These are phyloP conservation scores for Phytophthora constricta DNA, from an alignment of 352 stramenopile genomes.

Conservation along the genomic window DNA sequence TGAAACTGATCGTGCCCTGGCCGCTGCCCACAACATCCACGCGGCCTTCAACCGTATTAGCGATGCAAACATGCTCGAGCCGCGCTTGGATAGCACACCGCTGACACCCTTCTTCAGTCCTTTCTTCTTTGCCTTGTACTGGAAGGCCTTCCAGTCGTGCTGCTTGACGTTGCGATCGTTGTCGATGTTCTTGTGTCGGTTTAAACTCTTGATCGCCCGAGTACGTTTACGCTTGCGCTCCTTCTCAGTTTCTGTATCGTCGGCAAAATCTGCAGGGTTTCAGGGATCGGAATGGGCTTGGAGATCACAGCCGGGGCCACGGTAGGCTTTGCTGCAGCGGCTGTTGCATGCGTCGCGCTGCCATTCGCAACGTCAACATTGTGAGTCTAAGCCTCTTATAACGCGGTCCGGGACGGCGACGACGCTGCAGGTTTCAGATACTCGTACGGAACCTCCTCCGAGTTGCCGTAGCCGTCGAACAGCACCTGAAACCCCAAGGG, in stretches of 20 bases:
- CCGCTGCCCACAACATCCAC: constrained; percentile 90
- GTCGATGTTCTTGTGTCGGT: constrained; percentile 87
- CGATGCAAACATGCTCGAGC: constrained; percentile 91
- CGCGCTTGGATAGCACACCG: constrained; percentile 77
- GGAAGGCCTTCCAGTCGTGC: constrained; percentile 88
- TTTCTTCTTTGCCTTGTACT: constrained; percentile 83
- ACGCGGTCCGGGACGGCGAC: constrained; percentile 1
- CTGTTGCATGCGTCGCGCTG: constrained; percentile 15
- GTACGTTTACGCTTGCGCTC: constrained; percentile 85
- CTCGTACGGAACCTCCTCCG: constrained; percentile 90
- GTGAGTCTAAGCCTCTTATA: constrained; percentile 22
- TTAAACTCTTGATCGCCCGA: constrained; percentile 87
- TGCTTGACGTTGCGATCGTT: constrained; percentile 86
- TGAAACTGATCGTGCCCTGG: constrained; percentile 86
- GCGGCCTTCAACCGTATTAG: constrained; percentile 82
- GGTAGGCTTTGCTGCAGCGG: constrained; percentile 27
- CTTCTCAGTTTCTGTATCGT: constrained; percentile 88
- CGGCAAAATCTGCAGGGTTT: constrained; percentile 84
- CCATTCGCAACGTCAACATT: constrained; percentile 30
- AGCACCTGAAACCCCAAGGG: constrained; percentile 81
- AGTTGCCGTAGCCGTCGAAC: constrained; percentile 91
- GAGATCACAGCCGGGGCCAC: constrained; percentile 58
- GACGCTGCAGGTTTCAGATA: constrained; percentile 61
- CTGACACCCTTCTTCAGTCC: constrained; percentile 73
- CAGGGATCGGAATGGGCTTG: constrained; percentile 86